Conservation (phyloP, 805 yeast genomes). For the Yamadazyma nakazawae region DNA sequence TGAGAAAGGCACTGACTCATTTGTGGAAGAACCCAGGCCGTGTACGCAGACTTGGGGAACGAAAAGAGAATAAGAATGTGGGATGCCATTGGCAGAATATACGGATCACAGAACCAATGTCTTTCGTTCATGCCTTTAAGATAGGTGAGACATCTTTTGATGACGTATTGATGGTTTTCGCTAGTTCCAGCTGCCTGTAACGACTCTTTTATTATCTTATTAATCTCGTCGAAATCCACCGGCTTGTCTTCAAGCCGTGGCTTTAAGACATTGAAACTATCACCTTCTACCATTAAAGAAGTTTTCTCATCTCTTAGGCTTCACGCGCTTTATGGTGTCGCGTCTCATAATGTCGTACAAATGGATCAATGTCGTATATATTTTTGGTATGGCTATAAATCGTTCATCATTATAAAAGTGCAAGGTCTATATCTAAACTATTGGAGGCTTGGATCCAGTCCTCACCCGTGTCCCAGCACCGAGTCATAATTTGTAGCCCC, state of each 20-base stretch:
- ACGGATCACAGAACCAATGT: conserved; percentile 60
- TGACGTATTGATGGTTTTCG: conserved; percentile 6
- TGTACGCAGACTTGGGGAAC: conserved; percentile 47
- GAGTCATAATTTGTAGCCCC: conserved; percentile 46
- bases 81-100: conserved; percentile 45
- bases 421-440: conserved; percentile 40
- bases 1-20: conserved; percentile 38
- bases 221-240: conserved; percentile 7
- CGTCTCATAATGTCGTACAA: neutral
- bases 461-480: conserved; percentile 52
- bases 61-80: conserved; percentile 61
- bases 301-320: conserved; percentile 1
- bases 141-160: conserved; percentile 21
- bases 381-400: neutral
- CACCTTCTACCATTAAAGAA: neutral
- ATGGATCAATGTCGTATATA: neutral
- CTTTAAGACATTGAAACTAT: neutral
- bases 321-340: neutral
- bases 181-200: conserved; percentile 3
- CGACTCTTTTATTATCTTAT: conserved; percentile 1
- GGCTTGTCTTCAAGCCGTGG: conserved; percentile 4
- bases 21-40: conserved; percentile 39
- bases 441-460: conserved; percentile 51
- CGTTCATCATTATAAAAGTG: conserved; percentile 14
- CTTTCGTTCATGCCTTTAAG: conserved; percentile 17